Percentiles rank a stretch among this genome's conserved stretches.
These are phyloP conservation scores for Vaccinium corymbosum DNA, from an alignment of 148 eudicot species.

Conservation along the genomic window DNA sequence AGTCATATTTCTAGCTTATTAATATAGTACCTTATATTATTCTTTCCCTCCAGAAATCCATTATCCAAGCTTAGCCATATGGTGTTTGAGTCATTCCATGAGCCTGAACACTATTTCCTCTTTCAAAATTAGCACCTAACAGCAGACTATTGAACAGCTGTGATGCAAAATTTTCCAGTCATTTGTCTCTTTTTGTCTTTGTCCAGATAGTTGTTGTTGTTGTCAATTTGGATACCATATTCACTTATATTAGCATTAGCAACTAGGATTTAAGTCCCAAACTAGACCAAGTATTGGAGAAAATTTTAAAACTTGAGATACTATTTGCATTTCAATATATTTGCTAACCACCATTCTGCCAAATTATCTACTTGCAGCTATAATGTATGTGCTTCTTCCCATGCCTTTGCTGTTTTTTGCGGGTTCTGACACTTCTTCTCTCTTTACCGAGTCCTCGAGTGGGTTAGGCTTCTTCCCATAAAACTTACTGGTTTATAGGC, in stretches of 20 bases:
- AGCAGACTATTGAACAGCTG: neutral
- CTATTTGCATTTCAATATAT: neutral
- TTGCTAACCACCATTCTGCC: neutral
- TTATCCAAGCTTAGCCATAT: neutral
- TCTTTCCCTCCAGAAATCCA: neutral
- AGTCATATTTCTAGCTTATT: neutral
- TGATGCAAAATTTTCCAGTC: neutral
- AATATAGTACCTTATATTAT: neutral
- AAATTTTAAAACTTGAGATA: neutral
- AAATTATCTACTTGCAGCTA: slow-evolving; percentile 47
- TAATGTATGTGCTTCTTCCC: slow-evolving; percentile 87
- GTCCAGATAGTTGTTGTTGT: neutral
- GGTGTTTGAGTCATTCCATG: neutral
- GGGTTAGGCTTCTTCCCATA: slow-evolving; percentile 36
- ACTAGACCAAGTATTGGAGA: neutral
- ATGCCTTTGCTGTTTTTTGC: slow-evolving; percentile 93
- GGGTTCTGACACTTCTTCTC: slow-evolving; percentile 68
- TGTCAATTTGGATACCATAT: neutral
- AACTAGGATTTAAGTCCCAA: neutral
- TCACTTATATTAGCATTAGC: neutral
- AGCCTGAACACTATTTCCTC: neutral
- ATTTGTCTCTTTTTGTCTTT: neutral
- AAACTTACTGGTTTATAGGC: neutral
- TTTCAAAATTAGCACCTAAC: slow-evolving; percentile 3
- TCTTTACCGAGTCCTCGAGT: slow-evolving; percentile 58